A percentile compares a stretch with the other conserved stretches of the same genome.
Evolutionary conservation across 208 protist genomes (phyloP).

Genomic region (Leishmania guyanensis): DNA sequence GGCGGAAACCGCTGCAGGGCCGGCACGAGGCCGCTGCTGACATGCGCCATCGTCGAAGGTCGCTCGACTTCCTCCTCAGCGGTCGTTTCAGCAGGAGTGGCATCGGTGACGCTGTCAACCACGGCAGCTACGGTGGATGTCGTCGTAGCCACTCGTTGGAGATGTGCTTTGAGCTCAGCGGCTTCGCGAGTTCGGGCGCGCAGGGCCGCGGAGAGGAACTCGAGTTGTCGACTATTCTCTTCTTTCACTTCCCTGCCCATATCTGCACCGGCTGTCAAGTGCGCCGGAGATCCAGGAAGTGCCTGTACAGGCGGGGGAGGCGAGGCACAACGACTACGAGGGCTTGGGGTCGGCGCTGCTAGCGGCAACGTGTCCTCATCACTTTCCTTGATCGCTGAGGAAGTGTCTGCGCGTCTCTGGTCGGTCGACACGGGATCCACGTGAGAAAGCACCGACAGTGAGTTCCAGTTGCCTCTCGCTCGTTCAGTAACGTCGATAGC

Average conservation of each 20-base stretch:
- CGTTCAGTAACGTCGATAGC: background rate
- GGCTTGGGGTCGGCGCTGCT: background rate
- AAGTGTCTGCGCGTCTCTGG: background rate
- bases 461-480: background rate
- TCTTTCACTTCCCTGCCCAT: background rate
- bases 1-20: background rate
- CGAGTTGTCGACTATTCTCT: conserved; percentile 2
- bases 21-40: conserved; percentile 22
- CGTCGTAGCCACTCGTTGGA: background rate
- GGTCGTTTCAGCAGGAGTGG: background rate
- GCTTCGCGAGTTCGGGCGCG: conserved; percentile 15
- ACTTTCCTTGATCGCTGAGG: background rate
- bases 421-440: background rate
- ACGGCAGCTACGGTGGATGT: background rate
- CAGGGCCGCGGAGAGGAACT: conserved; percentile 9
- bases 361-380: background rate
- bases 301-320: background rate
- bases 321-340: background rate
- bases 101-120: background rate
- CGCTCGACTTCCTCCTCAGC: conserved; percentile 8
- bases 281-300: background rate
- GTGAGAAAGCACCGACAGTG: background rate
- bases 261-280: background rate
- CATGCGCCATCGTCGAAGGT: conserved; percentile 32
- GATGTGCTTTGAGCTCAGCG: conserved; percentile 9